Conservation (phyloP, 2,329 filamentous ascomycete genomes). For the Tolypocladium endophyticum region DNA sequence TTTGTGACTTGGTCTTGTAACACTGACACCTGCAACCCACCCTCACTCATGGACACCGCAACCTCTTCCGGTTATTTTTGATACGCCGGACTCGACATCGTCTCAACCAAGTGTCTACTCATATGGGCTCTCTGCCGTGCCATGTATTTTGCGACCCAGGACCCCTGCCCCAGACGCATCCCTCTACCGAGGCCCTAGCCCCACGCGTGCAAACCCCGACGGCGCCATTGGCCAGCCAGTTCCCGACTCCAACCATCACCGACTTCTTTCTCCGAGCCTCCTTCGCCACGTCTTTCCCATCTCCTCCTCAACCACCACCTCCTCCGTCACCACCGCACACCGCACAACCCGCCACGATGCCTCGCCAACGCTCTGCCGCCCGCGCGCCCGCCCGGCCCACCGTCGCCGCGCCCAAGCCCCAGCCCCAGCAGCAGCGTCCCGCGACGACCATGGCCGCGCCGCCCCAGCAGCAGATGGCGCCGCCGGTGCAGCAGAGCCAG, state of each 20-base stretch:
- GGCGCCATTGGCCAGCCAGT: conserved; percentile 16
- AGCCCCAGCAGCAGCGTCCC: conserved; percentile 55
- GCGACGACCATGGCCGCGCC: conserved; percentile 55
- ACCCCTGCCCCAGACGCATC: neutral
- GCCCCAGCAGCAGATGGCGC: conserved; percentile 33
- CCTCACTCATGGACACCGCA: neutral
- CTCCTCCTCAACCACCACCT: conserved; percentile 4
- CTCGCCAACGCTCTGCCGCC: conserved; percentile 65
- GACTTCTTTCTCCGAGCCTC: conserved; percentile 4
- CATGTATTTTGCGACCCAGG: neutral
- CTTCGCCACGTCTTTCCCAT: neutral
- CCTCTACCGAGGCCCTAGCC: conserved; percentile 14
- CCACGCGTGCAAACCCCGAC: conserved; percentile 12
- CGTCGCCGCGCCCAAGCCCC: conserved; percentile 45
- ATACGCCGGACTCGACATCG: neutral
- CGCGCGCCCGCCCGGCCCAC: conserved; percentile 58
- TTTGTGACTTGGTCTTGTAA: neutral
- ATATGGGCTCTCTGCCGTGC: too few relatives aligned
- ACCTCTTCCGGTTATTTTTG: too few relatives aligned
- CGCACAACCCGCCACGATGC: conserved; percentile 42
- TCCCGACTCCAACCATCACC: neutral
- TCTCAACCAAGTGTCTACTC: neutral
- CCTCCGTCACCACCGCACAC: conserved; percentile 3
- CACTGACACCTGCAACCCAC: too few relatives aligned
- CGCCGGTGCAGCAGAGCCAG: conserved; percentile 40